Conservation (phyloP, 2,329 filamentous ascomycete species). For the Colletotrichum scovillei region DNA sequence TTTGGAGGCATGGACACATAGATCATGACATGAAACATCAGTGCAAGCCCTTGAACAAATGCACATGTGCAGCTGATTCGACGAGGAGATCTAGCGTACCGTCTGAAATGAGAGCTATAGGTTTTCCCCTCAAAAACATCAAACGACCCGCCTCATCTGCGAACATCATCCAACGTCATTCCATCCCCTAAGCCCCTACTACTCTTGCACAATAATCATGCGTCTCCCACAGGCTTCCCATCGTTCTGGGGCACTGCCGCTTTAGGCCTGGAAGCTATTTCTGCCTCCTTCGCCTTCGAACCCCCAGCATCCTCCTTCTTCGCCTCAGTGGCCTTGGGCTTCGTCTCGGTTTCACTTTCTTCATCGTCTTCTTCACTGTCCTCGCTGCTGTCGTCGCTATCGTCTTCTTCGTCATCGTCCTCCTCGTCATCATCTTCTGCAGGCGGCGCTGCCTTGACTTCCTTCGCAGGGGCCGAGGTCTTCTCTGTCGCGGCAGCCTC, state of each 20-base stretch:
- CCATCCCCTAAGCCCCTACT: background rate
- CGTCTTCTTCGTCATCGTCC: conserved; percentile 41
- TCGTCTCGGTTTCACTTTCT: conserved; percentile 37
- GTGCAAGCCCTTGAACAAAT: too few relatives aligned
- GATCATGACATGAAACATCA: background rate
- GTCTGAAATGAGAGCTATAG: background rate
- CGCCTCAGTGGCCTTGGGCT: conserved; percentile 24
- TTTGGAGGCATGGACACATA: background rate
- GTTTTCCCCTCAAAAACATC: background rate
- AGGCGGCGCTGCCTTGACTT: conserved; percentile 34
- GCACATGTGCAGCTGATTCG: background rate
- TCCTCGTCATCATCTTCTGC: conserved; percentile 40
- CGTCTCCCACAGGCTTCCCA: conserved; percentile 1
- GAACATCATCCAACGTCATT: background rate
- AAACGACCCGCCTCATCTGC: background rate
- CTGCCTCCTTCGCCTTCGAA: conserved; percentile 2
- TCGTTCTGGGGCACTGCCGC: background rate
- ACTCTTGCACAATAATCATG: background rate
- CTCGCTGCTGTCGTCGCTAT: conserved; percentile 43
- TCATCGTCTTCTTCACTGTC: conserved; percentile 42
- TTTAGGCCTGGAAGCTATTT: background rate
- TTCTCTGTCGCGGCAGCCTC: conserved; percentile 41
- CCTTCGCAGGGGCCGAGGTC: conserved; percentile 35
- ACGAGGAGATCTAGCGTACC: background rate
- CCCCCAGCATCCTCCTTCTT: conserved; percentile 19